A percentile compares a stretch with the other conserved stretches of the same genome.
Evolutionary conservation across 768 basidiomycete species (phyloP).

Genomic region (Leccinum fibrillosum): DNA sequence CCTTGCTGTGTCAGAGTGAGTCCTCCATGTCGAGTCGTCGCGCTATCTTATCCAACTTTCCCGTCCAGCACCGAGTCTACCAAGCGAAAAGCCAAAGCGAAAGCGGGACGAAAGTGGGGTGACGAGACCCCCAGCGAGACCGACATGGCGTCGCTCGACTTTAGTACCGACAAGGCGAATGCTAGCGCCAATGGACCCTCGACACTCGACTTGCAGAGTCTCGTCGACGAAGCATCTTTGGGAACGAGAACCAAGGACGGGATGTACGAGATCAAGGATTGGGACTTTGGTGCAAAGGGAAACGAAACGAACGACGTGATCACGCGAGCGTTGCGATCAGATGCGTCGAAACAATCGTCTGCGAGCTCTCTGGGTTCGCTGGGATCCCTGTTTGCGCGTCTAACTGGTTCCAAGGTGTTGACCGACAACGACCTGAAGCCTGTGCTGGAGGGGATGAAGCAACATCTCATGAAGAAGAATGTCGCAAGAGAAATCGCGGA

Average conservation of each 20-base stretch:
- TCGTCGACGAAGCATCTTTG: constrained; percentile 69
- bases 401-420: constrained; percentile 83
- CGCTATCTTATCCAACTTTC: constrained; percentile 20
- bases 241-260: constrained; percentile 75
- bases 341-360: constrained; percentile 33
- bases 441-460: constrained; percentile 91
- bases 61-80: constrained; percentile 54
- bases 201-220: constrained; percentile 53
- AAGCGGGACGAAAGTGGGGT: constrained; percentile 90
- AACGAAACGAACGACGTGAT: constrained; percentile 53
- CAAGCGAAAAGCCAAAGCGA: constrained; percentile 63
- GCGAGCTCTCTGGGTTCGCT: constrained; percentile 57
- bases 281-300: constrained; percentile 63
- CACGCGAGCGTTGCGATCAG: constrained; percentile 52
- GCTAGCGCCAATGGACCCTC: constrained; percentile 24
- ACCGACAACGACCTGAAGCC: constrained; percentile 83
- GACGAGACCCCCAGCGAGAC: constrained; percentile 73
- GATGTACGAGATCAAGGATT: constrained; percentile 75
- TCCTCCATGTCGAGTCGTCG: constrained; percentile 4
- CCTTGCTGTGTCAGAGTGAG: constrained; percentile 69
- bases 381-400: constrained; percentile 76
- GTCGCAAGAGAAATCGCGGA: constrained; percentile 95
- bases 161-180: constrained; percentile 59
- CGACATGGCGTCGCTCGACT: constrained; percentile 94
- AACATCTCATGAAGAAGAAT: constrained; percentile 98